Evolutionary conservation across 2,329 filamentous ascomycete species (phyloP).

Genomic region (Penicillium sp.): DNA sequence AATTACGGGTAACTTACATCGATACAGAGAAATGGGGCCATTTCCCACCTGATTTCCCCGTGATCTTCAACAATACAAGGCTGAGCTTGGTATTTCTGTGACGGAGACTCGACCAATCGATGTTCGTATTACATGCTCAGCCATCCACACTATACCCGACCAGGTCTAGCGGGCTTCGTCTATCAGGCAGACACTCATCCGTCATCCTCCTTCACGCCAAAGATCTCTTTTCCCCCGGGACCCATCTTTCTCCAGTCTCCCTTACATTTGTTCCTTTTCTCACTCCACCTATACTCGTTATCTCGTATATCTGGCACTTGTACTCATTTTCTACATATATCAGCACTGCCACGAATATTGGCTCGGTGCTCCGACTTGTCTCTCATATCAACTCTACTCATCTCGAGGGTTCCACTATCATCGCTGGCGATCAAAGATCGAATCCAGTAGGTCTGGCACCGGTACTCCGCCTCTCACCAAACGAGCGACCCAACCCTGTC

Average conservation of each 20-base stretch:
- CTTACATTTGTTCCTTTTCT: constrained; percentile 5
- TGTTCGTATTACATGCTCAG: constrained; percentile 13
- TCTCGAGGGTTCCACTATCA: background rate
- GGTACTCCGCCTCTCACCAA: background rate
- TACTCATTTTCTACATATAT: background rate
- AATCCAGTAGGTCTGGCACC: background rate
- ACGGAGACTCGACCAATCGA: constrained; percentile 10
- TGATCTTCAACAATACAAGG: background rate
- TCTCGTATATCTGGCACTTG: background rate
- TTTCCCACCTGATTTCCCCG: background rate
- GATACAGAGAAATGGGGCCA: background rate
- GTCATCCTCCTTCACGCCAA: constrained; percentile 22
- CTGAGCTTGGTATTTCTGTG: background rate
- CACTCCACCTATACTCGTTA: background rate
- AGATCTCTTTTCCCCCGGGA: constrained; percentile 1
- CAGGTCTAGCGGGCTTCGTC: constrained; percentile 27
- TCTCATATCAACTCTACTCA: background rate
- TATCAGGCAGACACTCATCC: constrained; percentile 42
- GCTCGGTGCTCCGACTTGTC: background rate
- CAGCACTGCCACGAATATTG: background rate
- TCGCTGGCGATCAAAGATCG: background rate
- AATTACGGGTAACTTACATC: background rate
- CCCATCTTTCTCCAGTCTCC: constrained; percentile 11
- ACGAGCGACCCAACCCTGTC: background rate
- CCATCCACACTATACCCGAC: constrained; percentile 23